Percentiles rank a stretch among this genome's conserved stretches.
phyloP scores from a whole-genome alignment of 768 basidiomycete genomes.

The Agaricus blazei region DNA sequence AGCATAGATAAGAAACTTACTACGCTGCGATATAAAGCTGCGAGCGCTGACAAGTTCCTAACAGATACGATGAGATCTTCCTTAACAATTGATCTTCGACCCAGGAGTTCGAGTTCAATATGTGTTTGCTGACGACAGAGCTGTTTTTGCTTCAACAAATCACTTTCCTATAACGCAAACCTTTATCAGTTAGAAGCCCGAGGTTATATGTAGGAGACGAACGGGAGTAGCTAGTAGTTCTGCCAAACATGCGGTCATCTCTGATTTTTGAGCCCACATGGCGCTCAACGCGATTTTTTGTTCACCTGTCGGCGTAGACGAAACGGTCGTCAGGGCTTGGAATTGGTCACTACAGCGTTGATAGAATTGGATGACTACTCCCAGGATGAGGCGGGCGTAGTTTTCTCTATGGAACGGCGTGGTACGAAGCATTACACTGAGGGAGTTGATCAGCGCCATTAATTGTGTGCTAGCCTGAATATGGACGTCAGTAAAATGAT shows the following conservation, averaged over 20 bases:
- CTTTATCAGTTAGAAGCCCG: not conserved
- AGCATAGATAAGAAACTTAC: conserved; percentile 40
- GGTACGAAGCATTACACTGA: conserved; percentile 85
- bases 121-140: conserved; percentile 75
- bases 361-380: conserved; percentile 94
- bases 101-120: conserved; percentile 66
- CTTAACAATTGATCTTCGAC: conserved; percentile 46
- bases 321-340: conserved; percentile 63
- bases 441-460: conserved; percentile 85
- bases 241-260: conserved; percentile 67
- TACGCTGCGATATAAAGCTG: conserved; percentile 80
- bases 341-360: conserved; percentile 89
- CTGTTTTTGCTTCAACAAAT: conserved; percentile 40
- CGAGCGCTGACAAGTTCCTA: conserved; percentile 70
- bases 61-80: conserved; percentile 66
- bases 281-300: conserved; percentile 48
- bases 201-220: conserved; percentile 17
- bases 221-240: conserved; percentile 58
- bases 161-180: conserved; percentile 28
- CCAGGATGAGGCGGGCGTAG: conserved; percentile 89
- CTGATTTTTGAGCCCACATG: conserved; percentile 82
- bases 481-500: not conserved
- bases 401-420: conserved; percentile 95
- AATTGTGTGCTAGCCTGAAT: conserved; percentile 74
- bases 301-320: conserved; percentile 19